Conservation (phyloP, 805 yeast genomes). For the Saccharomycopsis guyanensis region DNA sequence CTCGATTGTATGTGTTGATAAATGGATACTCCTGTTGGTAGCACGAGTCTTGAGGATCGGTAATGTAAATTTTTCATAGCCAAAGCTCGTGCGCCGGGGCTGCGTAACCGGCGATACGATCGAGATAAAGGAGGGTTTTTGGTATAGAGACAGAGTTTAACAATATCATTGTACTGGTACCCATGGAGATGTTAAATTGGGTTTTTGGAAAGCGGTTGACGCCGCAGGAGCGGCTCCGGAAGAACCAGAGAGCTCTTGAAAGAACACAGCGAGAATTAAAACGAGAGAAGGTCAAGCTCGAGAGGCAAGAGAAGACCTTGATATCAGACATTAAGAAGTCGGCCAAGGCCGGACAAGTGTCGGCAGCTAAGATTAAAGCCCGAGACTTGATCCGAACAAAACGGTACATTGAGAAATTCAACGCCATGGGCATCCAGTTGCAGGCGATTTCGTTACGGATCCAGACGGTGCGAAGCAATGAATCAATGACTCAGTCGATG, state of each 20-base stretch:
- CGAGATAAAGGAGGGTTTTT: background rate
- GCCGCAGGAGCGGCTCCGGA: constrained; percentile 91
- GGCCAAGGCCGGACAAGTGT: constrained; percentile 83
- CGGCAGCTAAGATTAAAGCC: constrained; percentile 91
- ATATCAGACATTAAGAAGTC: constrained; percentile 80
- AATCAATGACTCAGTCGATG: constrained; percentile 94
- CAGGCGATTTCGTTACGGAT: constrained; percentile 91
- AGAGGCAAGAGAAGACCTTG: constrained; percentile 85
- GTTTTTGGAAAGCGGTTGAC: constrained; percentile 89
- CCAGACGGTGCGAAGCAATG: constrained; percentile 86
- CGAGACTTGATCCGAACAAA: constrained; percentile 88
- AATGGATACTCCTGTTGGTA: no score
- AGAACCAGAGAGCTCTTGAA: constrained; percentile 92
- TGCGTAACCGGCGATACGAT: no score
- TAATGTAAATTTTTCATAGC: no score
- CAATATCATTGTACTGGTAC: no score
- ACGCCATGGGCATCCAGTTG: constrained; percentile 86
- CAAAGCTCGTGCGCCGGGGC: no score
- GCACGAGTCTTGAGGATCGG: no score
- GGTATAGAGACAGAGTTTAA: background rate
- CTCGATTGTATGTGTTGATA: no score
- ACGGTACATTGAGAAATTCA: constrained; percentile 74
- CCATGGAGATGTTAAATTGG: constrained; percentile 73
- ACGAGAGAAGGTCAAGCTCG: constrained; percentile 78
- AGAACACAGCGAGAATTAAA: constrained; percentile 90